These are phyloP conservation scores for Meyerozyma carpophila DNA, from an alignment of 1,139 yeast genomes.

Conservation along the genomic window DNA sequence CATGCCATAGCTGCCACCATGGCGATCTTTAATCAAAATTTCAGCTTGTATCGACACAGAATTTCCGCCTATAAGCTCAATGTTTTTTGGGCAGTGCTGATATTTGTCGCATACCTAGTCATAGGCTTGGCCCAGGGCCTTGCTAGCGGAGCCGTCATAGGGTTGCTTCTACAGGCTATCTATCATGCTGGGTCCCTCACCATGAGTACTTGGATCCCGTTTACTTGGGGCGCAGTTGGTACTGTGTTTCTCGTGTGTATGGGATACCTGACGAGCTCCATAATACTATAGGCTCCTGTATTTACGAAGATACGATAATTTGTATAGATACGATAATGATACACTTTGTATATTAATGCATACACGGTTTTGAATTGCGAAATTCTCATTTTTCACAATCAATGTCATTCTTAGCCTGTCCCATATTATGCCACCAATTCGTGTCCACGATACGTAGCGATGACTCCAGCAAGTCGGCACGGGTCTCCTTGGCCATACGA, in stretches of 20 bases:
- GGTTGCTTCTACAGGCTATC: conserved; percentile 56
- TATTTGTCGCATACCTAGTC: conserved; percentile 40
- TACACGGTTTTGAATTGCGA: neutral
- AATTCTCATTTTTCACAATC: neutral
- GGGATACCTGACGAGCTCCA: conserved; percentile 48
- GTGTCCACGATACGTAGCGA: neutral
- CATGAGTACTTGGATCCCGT: conserved; percentile 93
- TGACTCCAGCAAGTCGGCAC: neutral
- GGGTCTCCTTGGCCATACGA: conserved; percentile 2
- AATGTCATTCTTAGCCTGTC: neutral
- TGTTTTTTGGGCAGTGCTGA: conserved; percentile 21
- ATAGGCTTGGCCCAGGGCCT: conserved; percentile 64
- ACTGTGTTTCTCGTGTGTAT: conserved; percentile 61
- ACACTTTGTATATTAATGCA: neutral
- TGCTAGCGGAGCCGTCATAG: conserved; percentile 68
- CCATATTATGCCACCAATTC: neutral
- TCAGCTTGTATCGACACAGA: conserved; percentile 19
- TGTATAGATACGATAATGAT: too few species aligned
- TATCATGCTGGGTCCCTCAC: conserved; percentile 73
- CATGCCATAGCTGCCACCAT: conserved; percentile 62
- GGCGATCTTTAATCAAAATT: conserved; percentile 43
- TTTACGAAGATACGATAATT: neutral
- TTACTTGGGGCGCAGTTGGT: conserved; percentile 69
- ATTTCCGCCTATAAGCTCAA: conserved; percentile 9
- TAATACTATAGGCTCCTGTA: conserved; percentile 19